Evolutionary conservation across 257 asterid species (phyloP).

Genomic region (Craterostigma plantagineum): DNA sequence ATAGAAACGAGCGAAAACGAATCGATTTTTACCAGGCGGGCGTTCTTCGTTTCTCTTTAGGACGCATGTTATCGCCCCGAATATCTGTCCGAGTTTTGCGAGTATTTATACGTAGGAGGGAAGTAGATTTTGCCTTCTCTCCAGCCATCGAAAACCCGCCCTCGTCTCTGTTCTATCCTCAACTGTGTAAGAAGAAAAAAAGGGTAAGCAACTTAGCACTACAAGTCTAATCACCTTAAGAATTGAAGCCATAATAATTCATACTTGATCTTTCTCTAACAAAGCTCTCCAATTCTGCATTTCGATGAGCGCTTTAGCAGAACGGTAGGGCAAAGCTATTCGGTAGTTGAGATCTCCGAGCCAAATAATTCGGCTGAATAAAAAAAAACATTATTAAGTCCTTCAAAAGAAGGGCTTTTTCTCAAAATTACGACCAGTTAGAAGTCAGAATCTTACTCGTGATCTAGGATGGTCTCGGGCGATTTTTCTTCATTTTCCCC

Average conservation of each 20-base stretch:
- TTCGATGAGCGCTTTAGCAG: constrained; percentile 90
- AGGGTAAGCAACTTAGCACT: not conserved
- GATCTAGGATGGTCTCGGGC: constrained; percentile 78
- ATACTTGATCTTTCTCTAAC: constrained; percentile 90
- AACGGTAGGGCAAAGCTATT: constrained; percentile 75
- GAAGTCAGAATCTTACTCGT: constrained; percentile 42
- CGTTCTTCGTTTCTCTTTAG: constrained; percentile 87
- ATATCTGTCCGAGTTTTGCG: constrained; percentile 88
- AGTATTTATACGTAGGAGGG: constrained; percentile 93
- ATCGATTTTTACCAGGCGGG: constrained; percentile 71
- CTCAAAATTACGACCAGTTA: not conserved
- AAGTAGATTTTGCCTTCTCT: constrained; percentile 92
- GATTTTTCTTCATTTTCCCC: constrained; percentile 57
- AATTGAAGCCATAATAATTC: not conserved
- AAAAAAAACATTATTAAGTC: too few species aligned
- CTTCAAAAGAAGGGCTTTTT: not conserved
- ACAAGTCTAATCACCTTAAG: too few species aligned
- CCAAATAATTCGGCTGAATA: constrained; percentile 79
- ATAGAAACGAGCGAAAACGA: not conserved
- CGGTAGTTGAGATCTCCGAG: constrained; percentile 96
- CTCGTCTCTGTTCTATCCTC: constrained; percentile 72
- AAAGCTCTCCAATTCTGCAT: constrained; percentile 99
- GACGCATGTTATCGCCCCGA: constrained; percentile 91
- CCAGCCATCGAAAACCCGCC: constrained; percentile 94
- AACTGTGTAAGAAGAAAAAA: constrained; percentile 37